A percentile compares a stretch with the other conserved stretches of the same genome.
Evolutionary conservation across 225 moss, liverwort and hornwort species (phyloP).

Genomic region (Polytrichum commune): DNA sequence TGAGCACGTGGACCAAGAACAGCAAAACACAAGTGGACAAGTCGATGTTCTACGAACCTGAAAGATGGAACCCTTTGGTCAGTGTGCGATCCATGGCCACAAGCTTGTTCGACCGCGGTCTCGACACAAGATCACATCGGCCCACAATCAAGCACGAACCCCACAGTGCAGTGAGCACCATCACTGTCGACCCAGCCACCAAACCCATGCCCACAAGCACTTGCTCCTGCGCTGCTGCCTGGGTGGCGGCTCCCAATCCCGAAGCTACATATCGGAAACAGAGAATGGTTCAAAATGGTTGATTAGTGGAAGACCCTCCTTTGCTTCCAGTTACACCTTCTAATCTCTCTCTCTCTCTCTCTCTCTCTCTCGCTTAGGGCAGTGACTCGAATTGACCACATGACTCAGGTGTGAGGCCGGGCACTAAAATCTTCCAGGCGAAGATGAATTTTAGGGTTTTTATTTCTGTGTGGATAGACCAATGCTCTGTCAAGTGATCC

Average conservation of each 20-base stretch:
- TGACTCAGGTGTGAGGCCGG: too few species aligned
- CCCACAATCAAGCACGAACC: constrained; percentile 76
- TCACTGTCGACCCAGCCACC: constrained; percentile 84
- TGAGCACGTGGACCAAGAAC: too few species aligned
- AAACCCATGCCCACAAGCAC: constrained; percentile 97
- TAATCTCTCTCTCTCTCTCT: not conserved
- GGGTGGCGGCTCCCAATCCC: constrained; percentile 69
- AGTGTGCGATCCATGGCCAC: constrained; percentile 70
- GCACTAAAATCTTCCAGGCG: too few species aligned
- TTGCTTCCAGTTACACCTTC: too few species aligned
- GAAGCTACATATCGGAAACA: constrained; percentile 50
- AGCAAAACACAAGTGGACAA: too few species aligned
- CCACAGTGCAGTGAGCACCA: constrained; percentile 87
- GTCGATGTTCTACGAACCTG: constrained; percentile 23
- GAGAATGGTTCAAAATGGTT: not conserved
- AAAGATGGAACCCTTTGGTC: constrained; percentile 54
- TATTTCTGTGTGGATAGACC: too few species aligned
- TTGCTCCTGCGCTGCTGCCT: constrained; percentile 65
- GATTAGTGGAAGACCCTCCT: not conserved
- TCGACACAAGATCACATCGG: constrained; percentile 65
- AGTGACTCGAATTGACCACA: too few species aligned
- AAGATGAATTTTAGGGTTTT: too few species aligned
- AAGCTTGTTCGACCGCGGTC: constrained; percentile 10
- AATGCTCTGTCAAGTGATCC: too few species aligned
- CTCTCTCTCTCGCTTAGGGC: not conserved